These are phyloP conservation scores for Plasmodiophora brassicae DNA, from an alignment of 208 protist genomes.

Conservation along the genomic window DNA sequence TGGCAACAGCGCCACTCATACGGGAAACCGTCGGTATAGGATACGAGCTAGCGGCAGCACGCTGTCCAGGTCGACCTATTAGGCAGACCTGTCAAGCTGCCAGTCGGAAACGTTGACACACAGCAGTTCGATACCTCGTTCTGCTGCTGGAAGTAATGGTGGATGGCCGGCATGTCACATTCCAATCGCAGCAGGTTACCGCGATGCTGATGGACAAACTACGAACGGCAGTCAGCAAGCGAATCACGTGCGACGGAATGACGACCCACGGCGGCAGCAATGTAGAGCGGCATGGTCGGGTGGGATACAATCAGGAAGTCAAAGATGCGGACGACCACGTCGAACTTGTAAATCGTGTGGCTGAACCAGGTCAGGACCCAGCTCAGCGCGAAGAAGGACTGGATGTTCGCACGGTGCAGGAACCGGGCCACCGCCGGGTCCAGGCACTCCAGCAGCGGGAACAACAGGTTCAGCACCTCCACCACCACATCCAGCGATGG, in stretches of 20 bases:
- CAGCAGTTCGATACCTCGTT: no score
- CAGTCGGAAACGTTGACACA: no score
- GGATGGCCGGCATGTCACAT: not conserved
- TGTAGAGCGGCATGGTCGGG: not conserved
- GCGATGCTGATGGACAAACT: not conserved
- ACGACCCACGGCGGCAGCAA: not conserved
- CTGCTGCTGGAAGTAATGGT: not conserved
- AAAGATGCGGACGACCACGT: not conserved
- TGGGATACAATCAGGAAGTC: conserved; percentile 27
- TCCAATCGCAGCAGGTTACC: not conserved
- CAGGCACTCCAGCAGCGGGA: not conserved
- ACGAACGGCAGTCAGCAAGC: not conserved
- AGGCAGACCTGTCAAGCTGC: no score
- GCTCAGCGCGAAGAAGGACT: conserved; percentile 18
- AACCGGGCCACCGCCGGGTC: not conserved
- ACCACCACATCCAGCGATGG: not conserved
- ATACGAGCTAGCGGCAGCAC: no score
- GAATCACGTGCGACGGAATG: not conserved
- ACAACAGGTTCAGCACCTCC: not conserved
- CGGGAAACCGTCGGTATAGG: no score
- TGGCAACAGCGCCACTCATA: no score
- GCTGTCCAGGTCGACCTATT: no score
- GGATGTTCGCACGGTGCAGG: not conserved
- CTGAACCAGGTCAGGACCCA: conserved; percentile 28
- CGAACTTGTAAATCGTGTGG: not conserved